phyloP scores from a whole-genome alignment of 306 rosid genomes.

The Alnus rubra region DNA sequence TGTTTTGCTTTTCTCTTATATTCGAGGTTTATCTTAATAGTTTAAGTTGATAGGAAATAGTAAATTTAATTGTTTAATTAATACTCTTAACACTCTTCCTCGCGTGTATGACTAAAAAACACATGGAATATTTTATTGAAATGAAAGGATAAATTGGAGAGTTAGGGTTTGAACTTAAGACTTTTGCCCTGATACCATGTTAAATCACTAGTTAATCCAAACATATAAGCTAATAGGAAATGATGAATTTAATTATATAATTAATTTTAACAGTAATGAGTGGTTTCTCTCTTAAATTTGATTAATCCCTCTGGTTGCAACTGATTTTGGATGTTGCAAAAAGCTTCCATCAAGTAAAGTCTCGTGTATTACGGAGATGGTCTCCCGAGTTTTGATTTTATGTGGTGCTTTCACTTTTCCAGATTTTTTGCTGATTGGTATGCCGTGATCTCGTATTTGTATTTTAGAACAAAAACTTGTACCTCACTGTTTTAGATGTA shows the following conservation, averaged over 20 bases:
- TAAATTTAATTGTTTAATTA: too few relatives aligned
- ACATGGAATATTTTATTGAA: too few relatives aligned
- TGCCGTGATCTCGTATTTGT: background rate
- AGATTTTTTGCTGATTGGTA: background rate
- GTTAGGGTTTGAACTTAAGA: too few relatives aligned
- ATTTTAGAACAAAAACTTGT: background rate
- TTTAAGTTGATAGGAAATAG: too few relatives aligned
- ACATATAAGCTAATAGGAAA: too few relatives aligned
- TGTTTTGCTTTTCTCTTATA: background rate
- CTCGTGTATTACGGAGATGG: background rate
- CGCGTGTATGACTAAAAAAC: too few relatives aligned
- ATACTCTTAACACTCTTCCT: too few relatives aligned
- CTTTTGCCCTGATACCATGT: too few relatives aligned
- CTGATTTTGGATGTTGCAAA: background rate
- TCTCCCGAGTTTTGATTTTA: background rate
- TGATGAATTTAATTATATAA: too few relatives aligned
- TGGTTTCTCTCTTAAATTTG: background rate
- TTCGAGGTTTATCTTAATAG: background rate
- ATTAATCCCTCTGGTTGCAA: background rate
- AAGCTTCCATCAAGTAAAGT: background rate
- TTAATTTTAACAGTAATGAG: background rate
- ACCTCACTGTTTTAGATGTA: background rate
- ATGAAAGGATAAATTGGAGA: too few relatives aligned
- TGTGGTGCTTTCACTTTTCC: background rate
- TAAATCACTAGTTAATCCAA: too few relatives aligned